A percentile compares a stretch with the other conserved stretches of the same genome.
Evolutionary conservation across 1,139 yeast genomes (phyloP).

Genomic region (Zygosaccharomyces sapae): DNA sequence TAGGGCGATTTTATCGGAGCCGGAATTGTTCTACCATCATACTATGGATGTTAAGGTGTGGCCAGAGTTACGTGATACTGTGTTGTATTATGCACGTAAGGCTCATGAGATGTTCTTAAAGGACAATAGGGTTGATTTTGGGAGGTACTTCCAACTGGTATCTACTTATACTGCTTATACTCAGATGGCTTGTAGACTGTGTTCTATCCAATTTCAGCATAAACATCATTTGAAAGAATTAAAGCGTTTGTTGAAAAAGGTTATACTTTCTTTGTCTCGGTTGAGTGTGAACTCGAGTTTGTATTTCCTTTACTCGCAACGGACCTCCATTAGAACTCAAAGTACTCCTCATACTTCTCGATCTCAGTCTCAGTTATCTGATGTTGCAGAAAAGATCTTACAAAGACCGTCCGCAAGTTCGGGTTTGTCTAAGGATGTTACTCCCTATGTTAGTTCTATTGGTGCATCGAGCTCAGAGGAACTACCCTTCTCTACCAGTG

Average conservation of each 20-base stretch:
- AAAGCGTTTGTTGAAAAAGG: slow-evolving; percentile 45
- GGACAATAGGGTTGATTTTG: slow-evolving; percentile 48
- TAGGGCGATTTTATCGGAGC: slow-evolving; percentile 25
- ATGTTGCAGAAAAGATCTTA: slow-evolving; percentile 6
- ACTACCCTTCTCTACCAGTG: slow-evolving; percentile 1
- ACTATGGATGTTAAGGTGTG: slow-evolving; percentile 54
- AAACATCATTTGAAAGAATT: slow-evolving; percentile 46
- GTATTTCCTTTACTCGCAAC: slow-evolving; percentile 40
- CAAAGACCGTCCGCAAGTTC: slow-evolving; percentile 13
- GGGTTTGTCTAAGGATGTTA: not conserved
- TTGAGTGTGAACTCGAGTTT: slow-evolving; percentile 58
- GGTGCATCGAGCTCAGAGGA: slow-evolving; percentile 4
- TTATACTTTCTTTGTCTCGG: slow-evolving; percentile 52
- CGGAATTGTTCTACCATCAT: slow-evolving; percentile 50
- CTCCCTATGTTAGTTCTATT: not conserved
- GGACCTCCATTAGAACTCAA: slow-evolving; percentile 6
- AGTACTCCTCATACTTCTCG: slow-evolving; percentile 11
- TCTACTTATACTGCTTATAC: slow-evolving; percentile 47
- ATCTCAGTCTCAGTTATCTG: slow-evolving; percentile 7
- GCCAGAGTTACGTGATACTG: slow-evolving; percentile 47
- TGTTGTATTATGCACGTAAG: slow-evolving; percentile 45
- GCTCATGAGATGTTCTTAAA: slow-evolving; percentile 48
- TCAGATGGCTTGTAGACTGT: slow-evolving; percentile 49
- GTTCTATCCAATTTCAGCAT: slow-evolving; percentile 46
- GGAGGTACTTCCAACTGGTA: slow-evolving; percentile 48